Evolutionary conservation across 768 basidiomycete species (phyloP).

Genomic region (Psilocybe cyanescens): DNA sequence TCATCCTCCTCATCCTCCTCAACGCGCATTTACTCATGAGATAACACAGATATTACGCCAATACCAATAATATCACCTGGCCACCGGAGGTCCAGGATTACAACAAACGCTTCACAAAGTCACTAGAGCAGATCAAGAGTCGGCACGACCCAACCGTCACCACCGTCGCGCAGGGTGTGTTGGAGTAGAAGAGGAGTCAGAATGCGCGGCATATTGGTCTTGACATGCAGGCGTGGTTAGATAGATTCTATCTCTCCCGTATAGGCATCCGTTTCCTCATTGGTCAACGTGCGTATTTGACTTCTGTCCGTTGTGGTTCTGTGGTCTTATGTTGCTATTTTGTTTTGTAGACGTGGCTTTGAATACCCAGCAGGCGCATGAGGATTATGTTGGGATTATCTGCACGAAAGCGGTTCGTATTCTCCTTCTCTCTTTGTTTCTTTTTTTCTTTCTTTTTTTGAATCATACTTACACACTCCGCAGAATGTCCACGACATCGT

Average conservation of each 20-base stretch:
- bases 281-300: constrained; percentile 77
- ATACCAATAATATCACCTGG: constrained; percentile 72
- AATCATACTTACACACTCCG: no score
- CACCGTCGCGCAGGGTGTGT: constrained; percentile 93
- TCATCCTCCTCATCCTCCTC: background rate
- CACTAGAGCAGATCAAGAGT: constrained; percentile 87
- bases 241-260: constrained; percentile 95
- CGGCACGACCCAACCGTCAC: constrained; percentile 98
- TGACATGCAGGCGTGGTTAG: constrained; percentile 94
- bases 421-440: constrained; percentile 1
- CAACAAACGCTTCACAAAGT: constrained; percentile 88
- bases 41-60: constrained; percentile 78
- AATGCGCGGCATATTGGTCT: constrained; percentile 74
- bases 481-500: constrained; percentile 96
- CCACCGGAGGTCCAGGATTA: constrained; percentile 95
- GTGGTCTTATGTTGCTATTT: constrained; percentile 1
- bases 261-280: constrained; percentile 97
- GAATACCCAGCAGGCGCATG: constrained; percentile 88
- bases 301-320: background rate
- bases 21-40: background rate
- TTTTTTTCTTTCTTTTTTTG: background rate
- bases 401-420: constrained; percentile 85
- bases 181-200: constrained; percentile 90
- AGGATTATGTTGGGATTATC: constrained; percentile 96
- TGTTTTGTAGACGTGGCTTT: constrained; percentile 79